These are phyloP conservation scores for Coemansia sp. DNA, from an alignment of 192 early-diverging fungal genomes.

Conservation along the genomic window DNA sequence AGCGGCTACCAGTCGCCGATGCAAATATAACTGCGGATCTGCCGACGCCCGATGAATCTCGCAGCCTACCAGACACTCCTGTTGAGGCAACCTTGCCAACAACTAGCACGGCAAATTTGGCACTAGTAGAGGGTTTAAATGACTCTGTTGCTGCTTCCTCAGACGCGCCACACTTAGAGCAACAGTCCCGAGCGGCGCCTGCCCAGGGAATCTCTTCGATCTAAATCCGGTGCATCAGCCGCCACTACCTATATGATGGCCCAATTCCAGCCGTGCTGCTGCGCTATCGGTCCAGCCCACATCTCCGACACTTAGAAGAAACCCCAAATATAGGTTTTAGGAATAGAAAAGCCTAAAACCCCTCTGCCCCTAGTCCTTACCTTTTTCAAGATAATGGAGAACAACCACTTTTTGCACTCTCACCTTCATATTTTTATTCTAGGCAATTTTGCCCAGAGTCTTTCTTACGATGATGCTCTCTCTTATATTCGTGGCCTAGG, in stretches of 20 bases:
- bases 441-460: background rate
- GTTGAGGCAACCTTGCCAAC: background rate
- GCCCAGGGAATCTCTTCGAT: constrained; percentile 1
- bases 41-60: background rate
- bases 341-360: too few species aligned
- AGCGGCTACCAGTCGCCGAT: background rate
- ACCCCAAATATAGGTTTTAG: too few species aligned
- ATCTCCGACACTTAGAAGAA: constrained; percentile 3
- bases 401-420: too few species aligned
- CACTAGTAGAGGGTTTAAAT: background rate
- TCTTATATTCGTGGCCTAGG: background rate
- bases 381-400: too few species aligned
- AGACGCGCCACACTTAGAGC: background rate
- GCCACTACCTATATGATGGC: background rate
- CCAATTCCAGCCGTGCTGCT: background rate
- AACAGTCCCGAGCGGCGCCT: constrained; percentile 11
- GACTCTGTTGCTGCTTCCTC: constrained; percentile 4
- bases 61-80: background rate
- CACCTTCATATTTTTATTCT: background rate
- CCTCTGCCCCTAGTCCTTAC: too few species aligned
- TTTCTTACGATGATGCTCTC: background rate
- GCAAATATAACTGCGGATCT: background rate
- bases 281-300: background rate
- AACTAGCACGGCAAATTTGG: background rate
- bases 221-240: background rate